Evolutionary conservation across 805 yeast species (phyloP).

Genomic region (Suhomyces sp.): DNA sequence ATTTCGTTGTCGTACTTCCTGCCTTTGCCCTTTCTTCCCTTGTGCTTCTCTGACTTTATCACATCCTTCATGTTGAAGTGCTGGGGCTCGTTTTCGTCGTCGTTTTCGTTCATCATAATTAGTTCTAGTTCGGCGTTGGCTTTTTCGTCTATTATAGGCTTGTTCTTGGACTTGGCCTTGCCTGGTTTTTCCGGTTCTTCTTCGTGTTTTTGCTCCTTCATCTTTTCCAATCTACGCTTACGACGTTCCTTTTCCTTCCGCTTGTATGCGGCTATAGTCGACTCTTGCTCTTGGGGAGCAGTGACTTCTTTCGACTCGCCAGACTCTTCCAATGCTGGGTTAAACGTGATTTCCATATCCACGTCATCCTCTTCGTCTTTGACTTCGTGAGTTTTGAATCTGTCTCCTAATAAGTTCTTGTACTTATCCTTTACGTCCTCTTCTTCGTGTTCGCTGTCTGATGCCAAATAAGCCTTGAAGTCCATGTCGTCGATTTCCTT

Average conservation of each 20-base stretch:
- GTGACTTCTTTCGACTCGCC: slow-evolving; percentile 14
- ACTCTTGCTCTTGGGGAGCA: slow-evolving; percentile 29
- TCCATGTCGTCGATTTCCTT: slow-evolving; percentile 89
- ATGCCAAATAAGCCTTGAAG: slow-evolving; percentile 86
- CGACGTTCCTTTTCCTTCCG: slow-evolving; percentile 93
- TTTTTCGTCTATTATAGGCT: slow-evolving; percentile 16
- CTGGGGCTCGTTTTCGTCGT: slow-evolving; percentile 38
- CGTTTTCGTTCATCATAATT: slow-evolving; percentile 60
- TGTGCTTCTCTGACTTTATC: slow-evolving; percentile 67
- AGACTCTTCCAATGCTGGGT: slow-evolving; percentile 69
- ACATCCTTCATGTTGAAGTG: slow-evolving; percentile 82
- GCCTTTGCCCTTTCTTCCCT: slow-evolving; percentile 45
- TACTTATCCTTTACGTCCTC: slow-evolving; percentile 54
- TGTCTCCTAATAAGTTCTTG: slow-evolving; percentile 51
- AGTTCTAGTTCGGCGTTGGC: slow-evolving; percentile 67
- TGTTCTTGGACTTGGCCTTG: slow-evolving; percentile 1
- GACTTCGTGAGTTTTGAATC: slow-evolving; percentile 28
- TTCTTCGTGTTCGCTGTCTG: slow-evolving; percentile 59
- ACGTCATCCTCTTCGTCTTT: slow-evolving; percentile 51
- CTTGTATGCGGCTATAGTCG: slow-evolving; percentile 74
- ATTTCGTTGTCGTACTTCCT: slow-evolving; percentile 51
- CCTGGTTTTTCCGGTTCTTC: slow-evolving; percentile 21
- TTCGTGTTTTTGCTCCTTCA: slow-evolving; percentile 58
- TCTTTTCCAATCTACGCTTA: slow-evolving; percentile 73
- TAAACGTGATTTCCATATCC: slow-evolving; percentile 94